Conservation (phyloP, 2,329 filamentous ascomycete genomes). For the Chaetomium olivaceum region DNA sequence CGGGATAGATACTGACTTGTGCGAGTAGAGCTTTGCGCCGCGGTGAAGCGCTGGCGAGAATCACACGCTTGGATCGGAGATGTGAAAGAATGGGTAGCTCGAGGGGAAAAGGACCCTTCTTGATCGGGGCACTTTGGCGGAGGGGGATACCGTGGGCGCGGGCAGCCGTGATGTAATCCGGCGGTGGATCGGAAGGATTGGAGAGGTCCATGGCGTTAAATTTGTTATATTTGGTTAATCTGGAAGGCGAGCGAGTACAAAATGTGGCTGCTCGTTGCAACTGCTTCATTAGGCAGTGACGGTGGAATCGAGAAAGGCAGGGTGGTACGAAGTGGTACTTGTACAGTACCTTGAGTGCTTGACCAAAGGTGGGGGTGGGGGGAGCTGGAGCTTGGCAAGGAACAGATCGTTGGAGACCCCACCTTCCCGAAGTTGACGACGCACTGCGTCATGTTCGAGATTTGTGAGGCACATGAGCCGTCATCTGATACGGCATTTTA, state of each 20-base stretch:
- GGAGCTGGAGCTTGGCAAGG: conserved; percentile 12
- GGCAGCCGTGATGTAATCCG: conserved; percentile 48
- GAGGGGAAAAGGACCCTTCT: conserved; percentile 64
- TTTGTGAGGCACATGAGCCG: conserved; percentile 2
- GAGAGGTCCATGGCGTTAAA: conserved; percentile 32
- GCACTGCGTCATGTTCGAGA: conserved; percentile 14
- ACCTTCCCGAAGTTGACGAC: conserved; percentile 1
- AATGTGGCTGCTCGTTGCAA: background rate
- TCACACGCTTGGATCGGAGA: conserved; percentile 76
- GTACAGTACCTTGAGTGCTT: too few species aligned
- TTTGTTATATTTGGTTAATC: background rate
- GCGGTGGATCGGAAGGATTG: conserved; percentile 44
- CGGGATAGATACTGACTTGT: conserved; percentile 51
- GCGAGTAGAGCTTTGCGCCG: conserved; percentile 78
- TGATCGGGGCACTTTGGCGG: conserved; percentile 43
- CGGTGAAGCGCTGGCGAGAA: conserved; percentile 88
- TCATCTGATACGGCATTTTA: background rate
- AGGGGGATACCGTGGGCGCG: conserved; percentile 42
- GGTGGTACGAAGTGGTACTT: background rate
- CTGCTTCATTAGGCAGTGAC: background rate
- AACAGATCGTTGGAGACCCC: conserved; percentile 5
- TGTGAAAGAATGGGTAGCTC: conserved; percentile 76
- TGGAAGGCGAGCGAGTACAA: background rate
- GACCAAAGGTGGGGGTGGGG: background rate
- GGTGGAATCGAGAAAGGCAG: background rate